A percentile compares a stretch with the other conserved stretches of the same genome.
These are phyloP conservation scores for Camellia granthamiana DNA, from an alignment of 148 eudicot species.

Conservation along the genomic window DNA sequence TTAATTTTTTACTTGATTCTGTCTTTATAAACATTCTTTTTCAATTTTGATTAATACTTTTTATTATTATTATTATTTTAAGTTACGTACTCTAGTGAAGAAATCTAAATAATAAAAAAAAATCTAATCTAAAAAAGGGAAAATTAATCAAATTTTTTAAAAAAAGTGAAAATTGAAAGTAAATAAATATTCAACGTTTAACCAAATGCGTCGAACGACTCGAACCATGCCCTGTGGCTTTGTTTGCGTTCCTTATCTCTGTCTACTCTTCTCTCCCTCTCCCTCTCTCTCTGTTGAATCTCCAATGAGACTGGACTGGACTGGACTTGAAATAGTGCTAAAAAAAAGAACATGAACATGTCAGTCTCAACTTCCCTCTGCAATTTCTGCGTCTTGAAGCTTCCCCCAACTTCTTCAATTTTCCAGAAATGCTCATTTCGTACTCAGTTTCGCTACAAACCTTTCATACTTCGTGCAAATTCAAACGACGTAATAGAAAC, in stretches of 20 bases:
- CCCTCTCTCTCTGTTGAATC: background rate
- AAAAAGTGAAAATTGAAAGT: background rate
- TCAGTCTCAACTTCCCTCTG: background rate
- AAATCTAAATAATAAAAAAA: no score
- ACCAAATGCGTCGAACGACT: background rate
- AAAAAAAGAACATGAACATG: background rate
- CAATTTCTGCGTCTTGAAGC: background rate
- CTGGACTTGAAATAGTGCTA: background rate
- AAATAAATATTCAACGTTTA: background rate
- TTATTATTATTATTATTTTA: no score
- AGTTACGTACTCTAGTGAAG: no score
- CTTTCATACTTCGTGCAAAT: background rate
- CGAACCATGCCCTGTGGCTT: background rate
- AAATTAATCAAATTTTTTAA: background rate
- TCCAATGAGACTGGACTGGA: background rate
- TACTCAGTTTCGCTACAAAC: background rate
- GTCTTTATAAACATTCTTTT: no score
- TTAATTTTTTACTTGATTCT: no score
- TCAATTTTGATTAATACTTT: no score
- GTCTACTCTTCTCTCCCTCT: background rate
- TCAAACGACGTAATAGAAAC: slow-evolving; percentile 4
- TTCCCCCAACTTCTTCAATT: background rate
- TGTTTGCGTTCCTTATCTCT: background rate
- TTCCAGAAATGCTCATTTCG: background rate
- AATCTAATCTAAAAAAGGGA: no score